Percentiles rank a stretch among this genome's conserved stretches.
These are phyloP conservation scores for Aphanomyces euteiches DNA, from an alignment of 352 stramenopile genomes.

Conservation along the genomic window DNA sequence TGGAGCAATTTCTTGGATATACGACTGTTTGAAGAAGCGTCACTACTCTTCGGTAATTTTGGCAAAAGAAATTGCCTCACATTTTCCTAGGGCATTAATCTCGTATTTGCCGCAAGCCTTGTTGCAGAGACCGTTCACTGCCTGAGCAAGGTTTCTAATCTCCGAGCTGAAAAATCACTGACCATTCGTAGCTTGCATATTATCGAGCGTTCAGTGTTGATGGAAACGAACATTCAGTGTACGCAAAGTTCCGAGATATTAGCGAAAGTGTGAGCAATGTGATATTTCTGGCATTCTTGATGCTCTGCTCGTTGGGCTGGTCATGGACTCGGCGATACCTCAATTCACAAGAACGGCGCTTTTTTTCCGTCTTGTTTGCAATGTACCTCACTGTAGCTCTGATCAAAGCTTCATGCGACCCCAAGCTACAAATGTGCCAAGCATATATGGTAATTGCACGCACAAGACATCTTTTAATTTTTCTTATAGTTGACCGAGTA, in stretches of 20 bases:
- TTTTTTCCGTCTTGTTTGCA: slow-evolving; percentile 40
- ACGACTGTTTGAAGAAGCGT: slow-evolving; percentile 43
- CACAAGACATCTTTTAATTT: not conserved
- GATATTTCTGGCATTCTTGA: slow-evolving; percentile 40
- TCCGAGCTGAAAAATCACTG: not conserved
- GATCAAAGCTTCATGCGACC: slow-evolving; percentile 47
- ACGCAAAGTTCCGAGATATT: slow-evolving; percentile 39
- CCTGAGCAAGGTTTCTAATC: slow-evolving; percentile 39
- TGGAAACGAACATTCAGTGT: slow-evolving; percentile 35
- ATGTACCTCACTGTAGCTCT: slow-evolving; percentile 44
- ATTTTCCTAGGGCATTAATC: slow-evolving; percentile 44
- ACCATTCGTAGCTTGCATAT: slow-evolving; percentile 42
- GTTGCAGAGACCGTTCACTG: slow-evolving; percentile 53
- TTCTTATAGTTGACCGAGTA: slow-evolving; percentile 48
- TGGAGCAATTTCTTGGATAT: slow-evolving; percentile 45
- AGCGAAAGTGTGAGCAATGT: slow-evolving; percentile 43
- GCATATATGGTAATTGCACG: slow-evolving; percentile 39
- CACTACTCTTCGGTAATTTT: slow-evolving; percentile 42
- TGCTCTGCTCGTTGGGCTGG: slow-evolving; percentile 61
- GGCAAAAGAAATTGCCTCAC: not conserved
- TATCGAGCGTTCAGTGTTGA: slow-evolving; percentile 45
- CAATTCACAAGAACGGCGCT: slow-evolving; percentile 39
- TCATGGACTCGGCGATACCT: slow-evolving; percentile 53
- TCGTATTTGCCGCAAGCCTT: slow-evolving; percentile 48
- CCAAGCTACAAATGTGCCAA: slow-evolving; percentile 48